phyloP scores from a whole-genome alignment of 768 basidiomycete genomes.

The Hortiboletus flavorubellus region DNA sequence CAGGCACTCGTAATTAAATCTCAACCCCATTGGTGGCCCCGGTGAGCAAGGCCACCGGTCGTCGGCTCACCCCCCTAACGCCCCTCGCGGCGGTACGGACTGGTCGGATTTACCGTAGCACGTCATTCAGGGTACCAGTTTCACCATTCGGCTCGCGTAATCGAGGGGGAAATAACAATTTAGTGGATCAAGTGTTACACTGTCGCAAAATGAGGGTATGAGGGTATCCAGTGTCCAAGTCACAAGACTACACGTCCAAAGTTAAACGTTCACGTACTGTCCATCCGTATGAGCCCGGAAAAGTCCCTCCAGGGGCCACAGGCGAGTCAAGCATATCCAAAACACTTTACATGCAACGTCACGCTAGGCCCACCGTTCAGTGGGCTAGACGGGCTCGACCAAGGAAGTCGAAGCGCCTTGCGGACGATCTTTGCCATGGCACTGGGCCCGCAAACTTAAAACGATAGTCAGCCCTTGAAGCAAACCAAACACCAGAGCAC shows the following conservation, averaged over 20 bases:
- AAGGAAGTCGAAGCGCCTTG: constrained; percentile 34
- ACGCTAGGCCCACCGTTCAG: constrained; percentile 34
- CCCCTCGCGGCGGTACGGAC: neutral
- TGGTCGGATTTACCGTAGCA: neutral
- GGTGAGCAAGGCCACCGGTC: no score
- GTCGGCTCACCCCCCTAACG: no score
- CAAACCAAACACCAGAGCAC: constrained; percentile 5
- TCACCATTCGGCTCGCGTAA: neutral
- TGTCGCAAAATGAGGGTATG: neutral
- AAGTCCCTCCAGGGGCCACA: no score
- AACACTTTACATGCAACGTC: constrained; percentile 32
- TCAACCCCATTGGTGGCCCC: no score
- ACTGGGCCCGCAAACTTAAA: constrained; percentile 37
- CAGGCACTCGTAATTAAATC: neutral
- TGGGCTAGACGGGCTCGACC: constrained; percentile 22
- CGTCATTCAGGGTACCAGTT: neutral
- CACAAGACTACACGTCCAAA: neutral
- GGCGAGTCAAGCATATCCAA: constrained; percentile 30
- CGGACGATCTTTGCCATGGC: constrained; percentile 36
- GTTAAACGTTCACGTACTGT: no score
- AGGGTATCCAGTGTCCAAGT: neutral
- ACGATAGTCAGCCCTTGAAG: neutral
- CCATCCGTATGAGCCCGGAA: neutral
- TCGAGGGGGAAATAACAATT: neutral
- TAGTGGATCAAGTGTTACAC: neutral